These are phyloP conservation scores for Fraxinus platypoda DNA, from an alignment of 305 asterid species.

Conservation along the genomic window DNA sequence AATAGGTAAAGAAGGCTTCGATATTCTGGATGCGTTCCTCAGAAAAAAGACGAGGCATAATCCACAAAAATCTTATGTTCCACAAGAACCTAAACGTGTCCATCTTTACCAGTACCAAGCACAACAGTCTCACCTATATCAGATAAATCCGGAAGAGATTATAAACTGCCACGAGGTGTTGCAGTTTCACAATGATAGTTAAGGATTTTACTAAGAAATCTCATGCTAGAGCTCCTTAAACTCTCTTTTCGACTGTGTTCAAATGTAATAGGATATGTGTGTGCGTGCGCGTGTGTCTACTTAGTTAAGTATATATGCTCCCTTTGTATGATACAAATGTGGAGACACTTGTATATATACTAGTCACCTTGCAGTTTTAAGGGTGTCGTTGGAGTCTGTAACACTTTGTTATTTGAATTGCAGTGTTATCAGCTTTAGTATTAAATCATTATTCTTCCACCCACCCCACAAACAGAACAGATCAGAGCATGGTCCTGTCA, in stretches of 20 bases:
- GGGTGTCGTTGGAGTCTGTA: slow-evolving; percentile 20
- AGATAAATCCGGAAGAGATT: slow-evolving; percentile 25
- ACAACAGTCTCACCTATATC: slow-evolving; percentile 23
- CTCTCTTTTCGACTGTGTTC: not conserved
- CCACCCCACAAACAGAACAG: not conserved
- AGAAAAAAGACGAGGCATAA: slow-evolving; percentile 8
- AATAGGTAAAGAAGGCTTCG: slow-evolving; percentile 36
- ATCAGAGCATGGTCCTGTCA: not conserved
- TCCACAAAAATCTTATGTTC: not conserved
- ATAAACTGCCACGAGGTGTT: slow-evolving; percentile 18
- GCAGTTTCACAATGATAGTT: slow-evolving; percentile 24
- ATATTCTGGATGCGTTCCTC: slow-evolving; percentile 17
- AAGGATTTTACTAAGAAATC: slow-evolving; percentile 31
- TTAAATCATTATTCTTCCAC: not conserved
- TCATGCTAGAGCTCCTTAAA: slow-evolving; percentile 21
- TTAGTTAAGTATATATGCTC: not conserved
- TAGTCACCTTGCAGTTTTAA: not conserved
- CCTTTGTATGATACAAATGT: slow-evolving; percentile 5
- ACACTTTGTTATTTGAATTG: not conserved
- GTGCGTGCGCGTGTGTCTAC: not conserved
- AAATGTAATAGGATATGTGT: not conserved
- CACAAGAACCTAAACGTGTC: slow-evolving; percentile 7
- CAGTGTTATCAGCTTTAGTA: not conserved
- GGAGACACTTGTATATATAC: slow-evolving; percentile 6
- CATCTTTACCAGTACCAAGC: slow-evolving; percentile 36